Conservation (phyloP, 2,329 filamentous ascomycete species). For the Fusarium sp. region DNA sequence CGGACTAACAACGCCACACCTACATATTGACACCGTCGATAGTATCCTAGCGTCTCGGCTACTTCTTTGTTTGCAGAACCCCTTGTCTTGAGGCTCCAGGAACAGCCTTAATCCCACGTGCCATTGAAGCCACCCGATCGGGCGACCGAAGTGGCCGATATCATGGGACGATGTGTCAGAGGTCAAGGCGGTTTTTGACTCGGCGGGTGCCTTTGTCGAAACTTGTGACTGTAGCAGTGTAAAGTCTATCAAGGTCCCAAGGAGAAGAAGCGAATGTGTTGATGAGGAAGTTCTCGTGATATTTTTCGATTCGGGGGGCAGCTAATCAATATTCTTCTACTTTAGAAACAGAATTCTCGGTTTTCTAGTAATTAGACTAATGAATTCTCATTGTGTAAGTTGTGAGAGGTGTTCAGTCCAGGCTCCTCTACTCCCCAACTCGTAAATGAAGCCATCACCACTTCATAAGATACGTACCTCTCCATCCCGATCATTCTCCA, state of each 20-base stretch:
- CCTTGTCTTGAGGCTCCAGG: constrained; percentile 4
- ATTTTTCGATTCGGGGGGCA: no score
- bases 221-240: neutral
- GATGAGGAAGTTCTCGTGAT: neutral
- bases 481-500: neutral
- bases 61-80: neutral
- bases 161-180: neutral
- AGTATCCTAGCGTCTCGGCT: neutral
- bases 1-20: constrained; percentile 8
- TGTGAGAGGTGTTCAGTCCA: neutral
- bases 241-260: neutral
- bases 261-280: neutral
- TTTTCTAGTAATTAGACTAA: fast-evolving
- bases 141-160: constrained; percentile 33
- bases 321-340: fast-evolving
- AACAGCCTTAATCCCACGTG: constrained; percentile 31
- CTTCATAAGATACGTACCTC: neutral
- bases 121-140: constrained; percentile 25
- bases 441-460: constrained; percentile 18
- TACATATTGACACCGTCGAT: neutral
- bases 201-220: neutral
- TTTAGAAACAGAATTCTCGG: fast-evolving
- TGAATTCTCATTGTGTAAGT: fast-evolving
- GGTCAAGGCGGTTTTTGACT: neutral
- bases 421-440: neutral